Evolutionary conservation across 768 basidiomycete genomes (phyloP).

Genomic region (Boletus subcaerulescens): DNA sequence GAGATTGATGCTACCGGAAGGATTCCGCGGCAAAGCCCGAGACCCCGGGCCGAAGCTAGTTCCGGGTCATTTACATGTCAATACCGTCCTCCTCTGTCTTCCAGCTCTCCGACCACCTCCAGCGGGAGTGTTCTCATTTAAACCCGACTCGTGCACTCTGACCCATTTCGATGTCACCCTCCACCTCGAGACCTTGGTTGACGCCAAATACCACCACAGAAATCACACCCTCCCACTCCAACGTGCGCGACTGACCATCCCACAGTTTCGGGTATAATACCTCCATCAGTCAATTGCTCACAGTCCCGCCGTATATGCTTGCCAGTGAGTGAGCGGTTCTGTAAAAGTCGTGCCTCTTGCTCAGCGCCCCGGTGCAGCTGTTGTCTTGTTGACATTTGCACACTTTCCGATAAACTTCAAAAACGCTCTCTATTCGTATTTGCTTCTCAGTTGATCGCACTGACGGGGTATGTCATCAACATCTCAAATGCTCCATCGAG

Average conservation of each 20-base stretch:
- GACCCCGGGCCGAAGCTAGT: too few species aligned
- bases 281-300: background rate
- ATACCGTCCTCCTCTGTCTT: too few species aligned
- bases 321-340: background rate
- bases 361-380: background rate
- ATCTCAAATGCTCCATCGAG: background rate
- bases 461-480: background rate
- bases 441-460: background rate
- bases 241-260: background rate
- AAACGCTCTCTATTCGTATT: background rate
- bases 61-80: too few species aligned
- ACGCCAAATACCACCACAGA: too few species aligned
- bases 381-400: background rate
- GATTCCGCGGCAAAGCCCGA: too few species aligned
- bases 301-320: background rate
- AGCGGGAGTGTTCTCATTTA: too few species aligned
- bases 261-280: too few species aligned
- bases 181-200: too few species aligned
- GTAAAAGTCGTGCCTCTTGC: background rate
- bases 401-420: conserved; percentile 1
- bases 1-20: too few species aligned
- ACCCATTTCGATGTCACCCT: too few species aligned
- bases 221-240: background rate
- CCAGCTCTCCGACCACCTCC: too few species aligned
- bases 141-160: too few species aligned